A percentile compares a stretch with the other conserved stretches of the same genome.
Evolutionary conservation across 2,329 filamentous ascomycete genomes (phyloP).

Genomic region (Fusarium pilosicola): DNA sequence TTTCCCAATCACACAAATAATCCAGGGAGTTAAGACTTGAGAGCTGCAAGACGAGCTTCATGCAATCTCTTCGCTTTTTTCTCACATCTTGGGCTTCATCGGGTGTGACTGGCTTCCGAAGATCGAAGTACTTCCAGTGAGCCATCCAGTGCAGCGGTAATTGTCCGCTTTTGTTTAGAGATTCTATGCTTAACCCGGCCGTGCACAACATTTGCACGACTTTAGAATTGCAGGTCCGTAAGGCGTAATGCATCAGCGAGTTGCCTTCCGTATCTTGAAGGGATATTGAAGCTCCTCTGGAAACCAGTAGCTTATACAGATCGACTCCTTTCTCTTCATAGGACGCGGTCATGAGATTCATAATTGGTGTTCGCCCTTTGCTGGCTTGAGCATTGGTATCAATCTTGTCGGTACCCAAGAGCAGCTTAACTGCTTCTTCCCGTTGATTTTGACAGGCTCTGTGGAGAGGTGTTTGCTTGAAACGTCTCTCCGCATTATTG

Average conservation of each 20-base stretch:
- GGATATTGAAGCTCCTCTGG: background rate
- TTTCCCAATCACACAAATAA: background rate
- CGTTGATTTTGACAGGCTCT: background rate
- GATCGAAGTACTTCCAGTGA: background rate
- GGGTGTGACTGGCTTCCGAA: background rate
- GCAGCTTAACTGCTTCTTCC: background rate
- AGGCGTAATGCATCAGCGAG: background rate
- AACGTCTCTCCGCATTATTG: rapidly evolving
- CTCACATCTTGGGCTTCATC: background rate
- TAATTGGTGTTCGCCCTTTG: background rate
- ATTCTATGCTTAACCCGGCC: background rate
- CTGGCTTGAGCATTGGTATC: background rate
- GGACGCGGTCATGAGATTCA: background rate
- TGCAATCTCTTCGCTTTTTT: background rate
- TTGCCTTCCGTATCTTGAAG: background rate
- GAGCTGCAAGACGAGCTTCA: background rate
- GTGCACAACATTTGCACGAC: background rate
- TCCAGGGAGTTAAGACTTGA: background rate
- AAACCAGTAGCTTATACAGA: background rate
- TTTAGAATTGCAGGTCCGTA: background rate
- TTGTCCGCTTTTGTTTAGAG: background rate
- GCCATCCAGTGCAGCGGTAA: background rate
- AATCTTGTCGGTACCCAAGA: background rate
- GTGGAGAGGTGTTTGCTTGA: background rate
- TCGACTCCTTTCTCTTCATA: background rate